phyloP scores from a whole-genome alignment of 257 asterid genomes.

The Solanum lignicaule region DNA sequence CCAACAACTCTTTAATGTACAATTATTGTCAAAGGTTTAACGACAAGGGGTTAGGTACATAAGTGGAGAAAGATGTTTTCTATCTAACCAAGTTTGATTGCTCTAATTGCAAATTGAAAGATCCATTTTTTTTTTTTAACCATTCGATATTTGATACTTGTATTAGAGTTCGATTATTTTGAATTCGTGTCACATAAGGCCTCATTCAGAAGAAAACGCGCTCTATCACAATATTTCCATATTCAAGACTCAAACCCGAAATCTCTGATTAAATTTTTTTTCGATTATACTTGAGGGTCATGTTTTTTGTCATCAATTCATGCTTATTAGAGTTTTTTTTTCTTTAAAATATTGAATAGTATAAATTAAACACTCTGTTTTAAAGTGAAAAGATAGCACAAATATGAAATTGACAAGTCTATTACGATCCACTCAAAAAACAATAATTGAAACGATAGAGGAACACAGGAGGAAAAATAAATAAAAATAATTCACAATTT shows the following conservation, averaged over 20 bases:
- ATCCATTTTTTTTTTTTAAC: no score
- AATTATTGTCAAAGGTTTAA: neutral
- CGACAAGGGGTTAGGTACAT: neutral
- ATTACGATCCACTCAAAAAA: neutral
- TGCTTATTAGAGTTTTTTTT: neutral
- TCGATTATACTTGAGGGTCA: no score
- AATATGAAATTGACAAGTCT: neutral
- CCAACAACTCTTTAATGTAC: neutral
- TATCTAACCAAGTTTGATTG: neutral
- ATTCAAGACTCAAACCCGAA: no score
- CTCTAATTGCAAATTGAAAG: neutral
- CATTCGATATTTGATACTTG: neutral
- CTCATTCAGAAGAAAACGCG: fast-evolving
- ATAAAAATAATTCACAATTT: neutral
- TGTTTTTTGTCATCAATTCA: neutral
- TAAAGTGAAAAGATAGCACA: neutral
- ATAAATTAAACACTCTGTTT: neutral
- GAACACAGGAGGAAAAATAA: neutral
- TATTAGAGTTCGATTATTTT: no score
- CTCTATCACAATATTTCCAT: neutral
- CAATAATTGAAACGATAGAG: neutral
- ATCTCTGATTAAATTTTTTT: no score
- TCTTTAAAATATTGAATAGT: neutral
- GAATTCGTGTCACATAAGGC: no score
- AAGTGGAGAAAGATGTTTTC: neutral